These are phyloP conservation scores for Raffaelea albimanens DNA, from an alignment of 2,329 filamentous ascomycete genomes.

Conservation along the genomic window DNA sequence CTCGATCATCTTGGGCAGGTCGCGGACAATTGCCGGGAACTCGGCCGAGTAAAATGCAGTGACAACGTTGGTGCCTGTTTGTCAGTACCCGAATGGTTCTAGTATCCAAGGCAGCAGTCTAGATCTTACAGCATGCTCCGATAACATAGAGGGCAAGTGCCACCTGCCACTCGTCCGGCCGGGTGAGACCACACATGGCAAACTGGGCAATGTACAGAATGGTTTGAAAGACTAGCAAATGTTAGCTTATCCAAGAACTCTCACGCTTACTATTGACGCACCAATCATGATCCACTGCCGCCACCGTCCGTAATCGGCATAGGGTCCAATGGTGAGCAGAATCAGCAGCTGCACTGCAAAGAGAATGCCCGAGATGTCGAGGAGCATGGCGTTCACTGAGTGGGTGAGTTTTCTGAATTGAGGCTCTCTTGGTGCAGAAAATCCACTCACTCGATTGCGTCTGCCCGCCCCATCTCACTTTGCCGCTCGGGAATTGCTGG, in stretches of 20 bases:
- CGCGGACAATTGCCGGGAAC: background rate
- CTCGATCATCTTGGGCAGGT: background rate
- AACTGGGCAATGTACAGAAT: background rate
- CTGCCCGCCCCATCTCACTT: background rate
- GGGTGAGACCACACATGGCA: background rate
- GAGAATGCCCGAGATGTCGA: background rate
- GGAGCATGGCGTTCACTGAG: background rate
- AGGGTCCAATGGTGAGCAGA: background rate
- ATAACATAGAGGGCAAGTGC: background rate
- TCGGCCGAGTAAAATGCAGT: background rate
- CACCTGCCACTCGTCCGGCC: background rate
- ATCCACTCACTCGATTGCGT: too few relatives aligned
- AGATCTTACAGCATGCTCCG: background rate
- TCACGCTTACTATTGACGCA: too few relatives aligned
- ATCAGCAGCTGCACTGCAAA: background rate
- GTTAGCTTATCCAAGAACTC: too few relatives aligned
- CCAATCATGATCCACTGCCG: background rate
- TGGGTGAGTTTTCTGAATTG: background rate
- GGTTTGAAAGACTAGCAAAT: too few relatives aligned
- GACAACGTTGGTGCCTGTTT: background rate
- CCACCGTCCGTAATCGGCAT: background rate
- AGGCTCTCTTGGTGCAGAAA: too few relatives aligned
- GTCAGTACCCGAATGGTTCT: too few relatives aligned
- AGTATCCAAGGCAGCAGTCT: too few relatives aligned
- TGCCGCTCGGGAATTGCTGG: background rate